phyloP scores from a whole-genome alignment of 306 rosid genomes.

The Cicer yamashitae region DNA sequence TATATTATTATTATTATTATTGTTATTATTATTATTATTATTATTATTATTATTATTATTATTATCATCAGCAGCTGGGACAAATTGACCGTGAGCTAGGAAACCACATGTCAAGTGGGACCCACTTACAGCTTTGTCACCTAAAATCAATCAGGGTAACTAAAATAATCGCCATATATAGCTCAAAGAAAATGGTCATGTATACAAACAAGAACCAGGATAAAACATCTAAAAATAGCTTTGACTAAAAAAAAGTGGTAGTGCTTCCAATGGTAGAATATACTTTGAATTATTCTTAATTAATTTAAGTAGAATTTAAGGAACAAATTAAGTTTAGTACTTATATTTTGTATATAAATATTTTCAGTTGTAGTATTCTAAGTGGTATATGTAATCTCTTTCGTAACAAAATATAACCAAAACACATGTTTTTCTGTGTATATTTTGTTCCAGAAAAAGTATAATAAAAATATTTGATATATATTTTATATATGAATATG shows the following conservation, averaged over 20 bases:
- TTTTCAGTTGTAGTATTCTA: no score
- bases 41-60: no score
- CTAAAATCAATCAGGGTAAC: background rate
- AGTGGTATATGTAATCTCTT: no score
- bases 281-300: background rate
- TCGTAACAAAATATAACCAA: no score
- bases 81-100: conserved; percentile 46
- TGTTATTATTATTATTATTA: no score
- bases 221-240: background rate
- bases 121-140: conserved; percentile 29
- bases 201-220: background rate
- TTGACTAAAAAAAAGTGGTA: background rate
- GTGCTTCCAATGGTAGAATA: background rate
- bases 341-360: no score
- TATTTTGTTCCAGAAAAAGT: no score
- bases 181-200: background rate
- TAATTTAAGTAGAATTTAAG: background rate
- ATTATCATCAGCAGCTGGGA: conserved; percentile 21
- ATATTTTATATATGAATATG: no score
- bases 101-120: conserved; percentile 55
- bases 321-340: background rate
- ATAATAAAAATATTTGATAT: no score
- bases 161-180: conserved; percentile 5
- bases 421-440: no score
- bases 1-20: no score